Conservation (phyloP, 1,284 basidiomycete genomes). For the Blastosporella zonata region DNA sequence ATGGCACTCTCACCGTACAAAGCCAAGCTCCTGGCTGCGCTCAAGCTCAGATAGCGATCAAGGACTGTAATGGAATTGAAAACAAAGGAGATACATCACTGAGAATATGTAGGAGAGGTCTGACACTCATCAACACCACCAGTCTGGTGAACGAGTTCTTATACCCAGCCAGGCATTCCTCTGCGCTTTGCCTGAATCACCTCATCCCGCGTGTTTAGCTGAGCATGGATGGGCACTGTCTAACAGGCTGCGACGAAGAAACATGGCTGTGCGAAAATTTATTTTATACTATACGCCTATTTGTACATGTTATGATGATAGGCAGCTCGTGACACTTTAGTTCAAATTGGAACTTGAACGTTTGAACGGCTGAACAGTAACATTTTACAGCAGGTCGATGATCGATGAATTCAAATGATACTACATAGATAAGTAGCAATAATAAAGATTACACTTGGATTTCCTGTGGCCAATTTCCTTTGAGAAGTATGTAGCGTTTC, state of each 20-base stretch:
- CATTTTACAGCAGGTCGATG: too few relatives aligned
- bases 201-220: constrained; percentile 46
- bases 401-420: background rate
- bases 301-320: constrained; percentile 13
- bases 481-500: too few relatives aligned
- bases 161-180: constrained; percentile 50
- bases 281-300: constrained; percentile 6
- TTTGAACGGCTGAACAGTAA: too few relatives aligned
- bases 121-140: constrained; percentile 69
- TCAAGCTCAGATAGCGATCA: too few relatives aligned
- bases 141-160: constrained; percentile 57
- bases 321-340: background rate
- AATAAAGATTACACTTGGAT: too few relatives aligned
- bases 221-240: constrained; percentile 69
- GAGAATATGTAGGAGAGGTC: constrained; percentile 57
- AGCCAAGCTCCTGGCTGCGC: too few relatives aligned
- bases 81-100: constrained; percentile 6
- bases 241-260: constrained; percentile 57
- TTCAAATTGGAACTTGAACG: background rate
- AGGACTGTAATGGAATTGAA: too few relatives aligned
- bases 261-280: background rate
- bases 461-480: too few relatives aligned
- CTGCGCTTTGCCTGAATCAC: constrained; percentile 75
- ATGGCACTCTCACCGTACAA: too few relatives aligned
- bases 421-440: background rate